Evolutionary conservation across 1,284 basidiomycete species (phyloP).

Genomic region (Sporisorium exsertum): DNA sequence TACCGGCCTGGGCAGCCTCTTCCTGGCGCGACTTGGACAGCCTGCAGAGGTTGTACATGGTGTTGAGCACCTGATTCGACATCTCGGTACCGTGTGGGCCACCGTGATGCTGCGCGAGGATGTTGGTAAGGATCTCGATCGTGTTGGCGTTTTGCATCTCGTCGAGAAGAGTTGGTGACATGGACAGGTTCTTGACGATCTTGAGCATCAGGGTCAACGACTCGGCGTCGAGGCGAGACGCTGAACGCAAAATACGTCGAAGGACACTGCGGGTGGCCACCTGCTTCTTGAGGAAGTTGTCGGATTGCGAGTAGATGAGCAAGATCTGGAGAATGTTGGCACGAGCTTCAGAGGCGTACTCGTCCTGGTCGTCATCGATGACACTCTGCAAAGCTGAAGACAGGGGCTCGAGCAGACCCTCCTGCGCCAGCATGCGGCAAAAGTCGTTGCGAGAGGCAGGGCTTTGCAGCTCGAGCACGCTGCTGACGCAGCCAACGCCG

Average conservation of each 20-base stretch:
- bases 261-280: constrained; percentile 89
- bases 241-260: constrained; percentile 76
- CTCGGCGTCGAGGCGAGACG: constrained; percentile 75
- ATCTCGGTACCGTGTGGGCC: constrained; percentile 81
- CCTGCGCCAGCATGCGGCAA: constrained; percentile 96
- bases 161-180: constrained; percentile 84
- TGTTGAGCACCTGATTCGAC: constrained; percentile 64
- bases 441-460: constrained; percentile 98
- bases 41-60: constrained; percentile 65
- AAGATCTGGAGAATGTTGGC: constrained; percentile 89
- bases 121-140: constrained; percentile 86
- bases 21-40: constrained; percentile 76
- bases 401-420: constrained; percentile 91
- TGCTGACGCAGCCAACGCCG: constrained; percentile 91
- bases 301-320: constrained; percentile 91
- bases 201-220: constrained; percentile 89
- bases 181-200: constrained; percentile 94
- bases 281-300: constrained; percentile 89
- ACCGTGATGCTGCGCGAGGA: constrained; percentile 83
- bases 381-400: constrained; percentile 89
- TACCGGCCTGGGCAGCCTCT: constrained; percentile 93
- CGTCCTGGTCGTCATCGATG: constrained; percentile 78
- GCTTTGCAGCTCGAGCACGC: constrained; percentile 90
- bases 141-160: constrained; percentile 95
- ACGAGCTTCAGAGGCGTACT: constrained; percentile 77